Percentiles rank a stretch among this genome's conserved stretches.
These are phyloP conservation scores for Sporodiniella umbellata DNA, from an alignment of 371 early-diverging fungal species.

Conservation along the genomic window DNA sequence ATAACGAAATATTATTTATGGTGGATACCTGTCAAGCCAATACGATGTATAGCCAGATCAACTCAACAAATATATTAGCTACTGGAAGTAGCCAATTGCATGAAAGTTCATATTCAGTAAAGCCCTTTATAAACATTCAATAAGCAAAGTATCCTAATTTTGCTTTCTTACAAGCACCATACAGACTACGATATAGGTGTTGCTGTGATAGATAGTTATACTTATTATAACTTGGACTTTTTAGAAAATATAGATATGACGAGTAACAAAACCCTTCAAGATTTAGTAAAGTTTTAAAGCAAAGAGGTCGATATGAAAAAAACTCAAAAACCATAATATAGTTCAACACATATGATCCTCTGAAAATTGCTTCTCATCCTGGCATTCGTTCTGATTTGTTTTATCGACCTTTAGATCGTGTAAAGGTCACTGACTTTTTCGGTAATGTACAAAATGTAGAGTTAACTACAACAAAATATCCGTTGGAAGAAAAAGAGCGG, in stretches of 20 bases:
- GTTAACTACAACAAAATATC: conserved; percentile 55
- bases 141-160: background rate
- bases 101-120: conserved; percentile 92
- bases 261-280: conserved; percentile 69
- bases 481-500: conserved; percentile 14
- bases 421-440: conserved; percentile 91
- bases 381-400: conserved; percentile 84
- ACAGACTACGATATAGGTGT: conserved; percentile 90
- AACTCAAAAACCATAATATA: conserved; percentile 13
- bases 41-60: conserved; percentile 88
- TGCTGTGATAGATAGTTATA: conserved; percentile 95
- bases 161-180: conserved; percentile 62
- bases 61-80: conserved; percentile 89
- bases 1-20: conserved; percentile 94
- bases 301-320: background rate
- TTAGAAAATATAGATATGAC: conserved; percentile 81
- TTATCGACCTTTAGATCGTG: conserved; percentile 66
- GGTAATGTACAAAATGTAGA: conserved; percentile 91
- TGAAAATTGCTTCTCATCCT: conserved; percentile 75
- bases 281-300: conserved; percentile 52
- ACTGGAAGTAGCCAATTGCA: conserved; percentile 84
- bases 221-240: conserved; percentile 88
- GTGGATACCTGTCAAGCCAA: conserved; percentile 98
- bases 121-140: background rate
- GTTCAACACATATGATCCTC: conserved; percentile 77